Evolutionary conservation across 139 green algal species (phyloP), one percentile per base, ranked within the genome.

Genomic region (Gonium pectorale): DNA sequence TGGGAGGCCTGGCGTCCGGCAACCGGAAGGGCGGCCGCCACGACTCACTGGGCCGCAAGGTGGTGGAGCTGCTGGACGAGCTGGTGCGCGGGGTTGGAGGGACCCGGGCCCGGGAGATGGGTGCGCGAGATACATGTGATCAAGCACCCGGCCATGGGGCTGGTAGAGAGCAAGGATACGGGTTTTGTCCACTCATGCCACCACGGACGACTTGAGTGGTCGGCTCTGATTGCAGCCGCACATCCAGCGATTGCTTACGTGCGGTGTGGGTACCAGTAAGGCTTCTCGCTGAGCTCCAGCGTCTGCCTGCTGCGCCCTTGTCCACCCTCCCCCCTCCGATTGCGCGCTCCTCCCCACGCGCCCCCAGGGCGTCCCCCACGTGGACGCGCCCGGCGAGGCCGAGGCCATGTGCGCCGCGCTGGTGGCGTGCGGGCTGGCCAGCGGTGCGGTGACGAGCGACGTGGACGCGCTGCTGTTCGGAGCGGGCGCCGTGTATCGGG

Each of bases 401-500:
- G 94, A 97, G 88, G 94, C 94, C 9, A 95, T 85, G 38, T 96
- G 92, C 71, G 94, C 93, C 0, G 93, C 94, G 21, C 90, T 97
- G 41, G 86, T 89, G 56, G 21, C 51, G 40, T n/a, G 80, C 67
- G 69, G 90, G 37, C 70, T 92, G 79, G 80, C 80, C 35, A 86
- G 95, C 64, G 94, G 67, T 7, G 88, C 67, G 41, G 88, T 87
- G 22, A 95, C 92, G 5, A 60, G 37, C 0, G 94, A 97, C 69
- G 87, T 90, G 37, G 94, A 97, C 69, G 83, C 81, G 35, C 88
- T 97, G 71, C 79, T 97, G 44, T 97, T 96, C 88, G 94, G 94
- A 2, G 91, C 93, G 11, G n/a, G 82, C 33, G 84, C 67, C 2
- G 83, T 94, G 21, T 95, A 90, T 67, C 86, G 27, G 62, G 77